Evolutionary conservation across 2,329 filamentous ascomycete genomes (phyloP).

Genomic region (Penicillium sclerotigenum): DNA sequence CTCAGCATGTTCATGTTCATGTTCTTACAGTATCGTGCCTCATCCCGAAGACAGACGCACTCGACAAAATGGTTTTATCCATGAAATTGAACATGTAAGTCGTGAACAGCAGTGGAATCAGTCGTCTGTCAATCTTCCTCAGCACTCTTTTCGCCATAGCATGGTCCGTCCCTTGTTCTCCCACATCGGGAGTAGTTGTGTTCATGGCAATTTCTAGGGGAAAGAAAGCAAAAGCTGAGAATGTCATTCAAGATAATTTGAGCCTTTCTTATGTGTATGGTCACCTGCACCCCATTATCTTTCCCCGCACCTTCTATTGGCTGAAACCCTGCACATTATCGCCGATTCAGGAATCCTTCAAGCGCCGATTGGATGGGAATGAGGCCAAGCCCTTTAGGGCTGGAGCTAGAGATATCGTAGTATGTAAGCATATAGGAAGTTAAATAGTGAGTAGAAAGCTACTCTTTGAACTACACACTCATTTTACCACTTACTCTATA

Average conservation of each 20-base stretch:
- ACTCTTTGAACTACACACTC: too few species aligned
- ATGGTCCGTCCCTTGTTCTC: constrained; percentile 12
- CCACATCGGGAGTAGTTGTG: background rate
- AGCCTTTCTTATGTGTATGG: background rate
- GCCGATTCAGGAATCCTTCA: background rate
- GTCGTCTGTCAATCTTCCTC: constrained; percentile 38
- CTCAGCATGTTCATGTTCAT: background rate
- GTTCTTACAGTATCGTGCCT: constrained; percentile 41
- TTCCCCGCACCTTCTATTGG: constrained; percentile 11
- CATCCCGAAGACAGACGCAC: constrained; percentile 57
- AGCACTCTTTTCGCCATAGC: constrained; percentile 37
- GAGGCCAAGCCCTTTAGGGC: background rate
- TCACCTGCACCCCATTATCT: constrained; percentile 15
- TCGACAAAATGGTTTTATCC: constrained; percentile 59
- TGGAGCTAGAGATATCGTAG: background rate
- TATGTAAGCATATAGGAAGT: too few species aligned
- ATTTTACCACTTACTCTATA: too few species aligned
- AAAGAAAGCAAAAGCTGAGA: background rate
- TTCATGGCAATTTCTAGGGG: background rate
- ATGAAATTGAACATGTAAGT: constrained; percentile 62
- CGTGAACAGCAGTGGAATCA: constrained; percentile 38
- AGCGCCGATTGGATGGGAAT: background rate
- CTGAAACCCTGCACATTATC: constrained; percentile 8
- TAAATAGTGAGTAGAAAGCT: too few species aligned
- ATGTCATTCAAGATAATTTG: background rate